Percentiles rank a stretch among this genome's conserved stretches.
These are phyloP conservation scores for Schizonepeta tenuifolia DNA, from an alignment of 257 asterid species.

Conservation along the genomic window DNA sequence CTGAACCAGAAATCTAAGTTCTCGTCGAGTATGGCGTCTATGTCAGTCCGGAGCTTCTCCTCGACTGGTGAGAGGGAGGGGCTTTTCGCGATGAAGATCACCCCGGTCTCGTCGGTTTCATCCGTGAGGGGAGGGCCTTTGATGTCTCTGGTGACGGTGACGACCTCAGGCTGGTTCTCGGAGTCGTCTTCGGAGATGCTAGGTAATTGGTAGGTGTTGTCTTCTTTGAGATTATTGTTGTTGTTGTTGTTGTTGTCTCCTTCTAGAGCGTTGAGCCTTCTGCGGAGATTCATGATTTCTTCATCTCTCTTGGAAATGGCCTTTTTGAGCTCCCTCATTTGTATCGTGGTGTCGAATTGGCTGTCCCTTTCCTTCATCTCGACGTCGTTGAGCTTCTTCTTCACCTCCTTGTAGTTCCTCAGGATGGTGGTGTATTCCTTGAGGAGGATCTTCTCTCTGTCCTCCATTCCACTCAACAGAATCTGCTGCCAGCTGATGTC, in stretches of 20 bases:
- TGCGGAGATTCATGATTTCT: constrained; percentile 40
- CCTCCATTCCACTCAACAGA: constrained; percentile 61
- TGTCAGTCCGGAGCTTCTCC: constrained; percentile 51
- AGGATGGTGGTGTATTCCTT: constrained; percentile 55
- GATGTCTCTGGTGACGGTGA: not conserved
- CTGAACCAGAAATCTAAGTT: constrained; percentile 72
- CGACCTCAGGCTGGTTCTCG: too few relatives aligned
- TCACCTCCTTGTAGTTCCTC: constrained; percentile 51
- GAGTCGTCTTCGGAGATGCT: constrained; percentile 12
- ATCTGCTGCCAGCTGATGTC: constrained; percentile 58
- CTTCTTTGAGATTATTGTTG: not conserved
- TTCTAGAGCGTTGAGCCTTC: constrained; percentile 23
- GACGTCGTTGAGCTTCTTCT: constrained; percentile 41
- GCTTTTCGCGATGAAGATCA: constrained; percentile 33
- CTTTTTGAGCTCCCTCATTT: constrained; percentile 43
- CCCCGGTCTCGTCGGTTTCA: constrained; percentile 35
- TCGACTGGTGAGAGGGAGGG: constrained; percentile 43
- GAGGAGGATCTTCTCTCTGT: constrained; percentile 53
- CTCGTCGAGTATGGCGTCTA: constrained; percentile 55
- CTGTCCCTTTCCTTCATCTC: constrained; percentile 51
- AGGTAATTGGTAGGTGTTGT: not conserved
- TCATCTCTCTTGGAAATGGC: constrained; percentile 43
- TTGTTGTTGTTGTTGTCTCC: constrained; percentile 17
- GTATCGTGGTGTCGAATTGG: constrained; percentile 42
- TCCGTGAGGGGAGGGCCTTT: not conserved